These are phyloP conservation scores for Cornus suecica DNA, from an alignment of 148 eudicot genomes.

Conservation along the genomic window DNA sequence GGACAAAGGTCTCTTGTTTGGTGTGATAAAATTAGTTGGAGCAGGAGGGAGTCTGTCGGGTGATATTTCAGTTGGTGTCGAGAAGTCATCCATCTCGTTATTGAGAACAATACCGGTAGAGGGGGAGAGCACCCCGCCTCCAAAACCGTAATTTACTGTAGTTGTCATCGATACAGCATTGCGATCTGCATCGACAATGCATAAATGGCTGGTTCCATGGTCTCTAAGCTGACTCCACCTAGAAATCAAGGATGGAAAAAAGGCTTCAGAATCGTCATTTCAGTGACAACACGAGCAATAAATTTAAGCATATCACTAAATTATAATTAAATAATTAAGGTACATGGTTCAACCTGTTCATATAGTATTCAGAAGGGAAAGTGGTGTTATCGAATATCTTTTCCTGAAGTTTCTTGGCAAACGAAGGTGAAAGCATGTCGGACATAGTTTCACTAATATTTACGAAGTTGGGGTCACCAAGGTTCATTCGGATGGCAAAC, in stretches of 20 bases:
- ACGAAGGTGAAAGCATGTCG: constrained; percentile 84
- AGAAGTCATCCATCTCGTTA: constrained; percentile 89
- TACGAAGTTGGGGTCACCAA: constrained; percentile 75
- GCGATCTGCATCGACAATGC: constrained; percentile 86
- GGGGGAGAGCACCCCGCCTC: constrained; percentile 71
- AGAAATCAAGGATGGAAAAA: not conserved
- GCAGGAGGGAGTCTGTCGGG: constrained; percentile 73
- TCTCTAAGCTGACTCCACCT: constrained; percentile 93
- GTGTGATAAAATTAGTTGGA: constrained; percentile 68
- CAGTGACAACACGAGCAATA: not conserved
- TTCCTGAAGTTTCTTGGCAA: constrained; percentile 55
- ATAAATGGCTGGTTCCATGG: constrained; percentile 92
- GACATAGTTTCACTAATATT: constrained; percentile 45
- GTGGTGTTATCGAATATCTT: constrained; percentile 85
- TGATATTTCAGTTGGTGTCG: constrained; percentile 59
- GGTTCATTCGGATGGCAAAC: constrained; percentile 83
- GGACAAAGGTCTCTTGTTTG: constrained; percentile 86
- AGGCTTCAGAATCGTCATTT: not conserved
- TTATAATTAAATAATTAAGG: not conserved
- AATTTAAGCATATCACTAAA: not conserved
- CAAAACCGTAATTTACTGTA: constrained; percentile 73
- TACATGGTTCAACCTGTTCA: constrained; percentile 47
- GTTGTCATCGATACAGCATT: constrained; percentile 92
- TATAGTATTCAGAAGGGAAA: constrained; percentile 75
- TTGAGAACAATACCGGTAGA: constrained; percentile 78